Evolutionary conservation across 257 asterid genomes (phyloP), one percentile per base, ranked within the genome.

Genomic region (Solanum chilense): DNA sequence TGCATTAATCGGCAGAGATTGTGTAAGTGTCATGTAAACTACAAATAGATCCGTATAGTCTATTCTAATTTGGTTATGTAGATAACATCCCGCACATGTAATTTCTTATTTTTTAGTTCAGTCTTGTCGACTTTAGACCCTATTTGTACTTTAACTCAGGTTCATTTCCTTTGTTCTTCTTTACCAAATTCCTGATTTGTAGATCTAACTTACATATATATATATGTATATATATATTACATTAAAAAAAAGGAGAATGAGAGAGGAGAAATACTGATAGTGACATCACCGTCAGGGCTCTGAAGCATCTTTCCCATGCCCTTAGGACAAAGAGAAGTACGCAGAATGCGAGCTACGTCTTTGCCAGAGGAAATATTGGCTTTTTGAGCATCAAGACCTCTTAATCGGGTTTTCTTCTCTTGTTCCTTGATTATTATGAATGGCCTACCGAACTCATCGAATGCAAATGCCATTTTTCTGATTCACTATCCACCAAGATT

Each of bases 281-380:
- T 95, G 86, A 96, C 92, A 35, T 96, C 98, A 81, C 99, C 98
- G 86, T 96, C 99, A 49, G 99, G 97, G 92, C 98, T 92, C 92
- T 96, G 98, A 52, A 96, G 97, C 90, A 96, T 96, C 91, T 95
- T 94, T 86, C 95, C 98, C 99, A 96, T 96, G 91, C 99, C 98
- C 88, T 95, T 96, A 29, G 99, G 98, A 11, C 99, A 98, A 14
- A 96, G 90, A 0, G 99, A 96, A 56, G 98, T 93, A 5, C 98
- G 95, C 66, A 96, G 98, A 76, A 95, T 96, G 87, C 99, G 93
- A 88, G 98, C 96, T 85, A 96, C 96, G 44, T 98, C 98, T 88
- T 93, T 95, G 0, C 97, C 98, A 88, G 98, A 92, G 68, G 58
- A 77, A 77, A 77, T 77, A 56, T n/a, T 77, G 60, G 35, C 7